Conservation (phyloP, 441 rosid genomes). For the Jatropha podagrica region DNA sequence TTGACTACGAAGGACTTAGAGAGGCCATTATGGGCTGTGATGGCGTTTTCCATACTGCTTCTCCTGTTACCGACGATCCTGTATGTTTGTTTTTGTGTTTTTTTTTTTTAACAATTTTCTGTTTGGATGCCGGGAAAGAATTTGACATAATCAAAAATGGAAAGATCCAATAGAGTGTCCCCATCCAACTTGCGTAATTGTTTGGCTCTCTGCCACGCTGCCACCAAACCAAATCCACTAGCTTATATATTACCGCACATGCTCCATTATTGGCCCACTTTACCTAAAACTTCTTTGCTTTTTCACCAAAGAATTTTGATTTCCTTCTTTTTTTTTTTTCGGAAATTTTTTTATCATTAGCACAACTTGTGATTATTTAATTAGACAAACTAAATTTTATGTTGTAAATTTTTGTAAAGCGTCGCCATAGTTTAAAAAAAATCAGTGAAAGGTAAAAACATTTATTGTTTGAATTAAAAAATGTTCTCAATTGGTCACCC, state of each 20-base stretch:
- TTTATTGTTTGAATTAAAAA: no score
- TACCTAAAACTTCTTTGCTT: not conserved
- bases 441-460: no score
- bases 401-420: no score
- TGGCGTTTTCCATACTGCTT: slow-evolving; percentile 90
- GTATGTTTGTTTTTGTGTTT: slow-evolving; percentile 31
- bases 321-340: not conserved
- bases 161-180: not conserved
- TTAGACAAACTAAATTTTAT: no score
- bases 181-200: not conserved
- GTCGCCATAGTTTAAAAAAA: no score
- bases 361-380: no score
- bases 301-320: not conserved
- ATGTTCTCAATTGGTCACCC: no score
- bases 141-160: no score
- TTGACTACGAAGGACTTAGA: slow-evolving; percentile 55
- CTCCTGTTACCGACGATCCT: slow-evolving; percentile 88
- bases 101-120: not conserved
- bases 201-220: not conserved
- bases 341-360: no score
- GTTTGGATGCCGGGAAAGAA: slow-evolving; percentile 28
- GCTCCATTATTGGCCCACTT: not conserved
- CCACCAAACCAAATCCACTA: slow-evolving; percentile 1
- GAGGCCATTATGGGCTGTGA: slow-evolving; percentile 72
- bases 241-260: not conserved